These are phyloP conservation scores for Trichoderma erinaceum DNA, from an alignment of 495 filamentous ascomycete genomes.

Conservation along the genomic window DNA sequence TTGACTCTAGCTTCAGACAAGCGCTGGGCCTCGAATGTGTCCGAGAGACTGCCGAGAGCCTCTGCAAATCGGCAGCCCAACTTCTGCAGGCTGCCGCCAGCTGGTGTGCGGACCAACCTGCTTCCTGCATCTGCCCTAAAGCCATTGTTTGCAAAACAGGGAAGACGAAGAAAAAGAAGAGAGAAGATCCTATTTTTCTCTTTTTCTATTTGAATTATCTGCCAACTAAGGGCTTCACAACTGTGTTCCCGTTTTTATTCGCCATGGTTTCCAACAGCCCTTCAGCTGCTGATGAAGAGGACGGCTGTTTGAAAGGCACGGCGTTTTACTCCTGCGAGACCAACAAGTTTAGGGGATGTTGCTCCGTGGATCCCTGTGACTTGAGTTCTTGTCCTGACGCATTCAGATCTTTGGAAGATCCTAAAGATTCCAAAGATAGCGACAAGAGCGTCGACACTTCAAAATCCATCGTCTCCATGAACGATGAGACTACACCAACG, in stretches of 20 bases:
- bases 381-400: not conserved
- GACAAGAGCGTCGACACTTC: no score
- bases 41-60: not conserved
- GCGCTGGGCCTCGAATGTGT: not conserved
- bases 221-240: not conserved
- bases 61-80: not conserved
- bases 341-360: slow-evolving; percentile 22
- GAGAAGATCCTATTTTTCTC: not conserved
- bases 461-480: not conserved
- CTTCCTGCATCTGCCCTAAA: not conserved
- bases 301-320: not conserved
- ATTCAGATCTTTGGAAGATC: not conserved
- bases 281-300: not conserved
- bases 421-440: not conserved
- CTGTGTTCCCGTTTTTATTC: not conserved
- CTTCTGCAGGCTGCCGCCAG: not conserved
- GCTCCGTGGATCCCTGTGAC: slow-evolving; percentile 22
- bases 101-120: not conserved
- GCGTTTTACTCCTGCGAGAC: not conserved
- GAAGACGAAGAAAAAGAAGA: not conserved
- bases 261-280: not conserved
- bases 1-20: not conserved
- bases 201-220: not conserved
- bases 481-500: not conserved
- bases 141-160: not conserved